Base-by-base conservation (phyloP, 345 rosid genomes). In the Murraya koenigii region DNA sequence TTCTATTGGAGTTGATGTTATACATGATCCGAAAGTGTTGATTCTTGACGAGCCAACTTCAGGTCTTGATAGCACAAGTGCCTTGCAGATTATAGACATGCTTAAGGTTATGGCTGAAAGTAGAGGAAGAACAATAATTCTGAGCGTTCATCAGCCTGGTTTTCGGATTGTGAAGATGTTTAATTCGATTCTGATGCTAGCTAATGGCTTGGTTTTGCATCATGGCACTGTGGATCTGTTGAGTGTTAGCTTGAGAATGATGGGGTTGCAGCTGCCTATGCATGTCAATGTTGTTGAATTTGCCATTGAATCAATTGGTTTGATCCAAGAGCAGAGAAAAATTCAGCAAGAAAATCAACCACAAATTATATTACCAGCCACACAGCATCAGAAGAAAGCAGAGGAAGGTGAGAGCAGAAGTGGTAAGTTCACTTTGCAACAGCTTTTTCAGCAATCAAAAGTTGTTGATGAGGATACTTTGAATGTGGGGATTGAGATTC, bases 31-130 rank as follows among this genome's bases (percentile, higher is more conserved):
- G 1, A 80, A 88, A 84, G 97, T 97, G 30, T 76, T 94, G 33
- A 92, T 97, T 67, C 98, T 97, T 64, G 99, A 97, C 72, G 99
- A 97, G 66, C 99, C 99, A 38, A 96, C 99, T 68, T 96, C 99
- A 2, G 99, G 99, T 11, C 94, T 96, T 66, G 99, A 96, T 66
- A 94, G 98, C 79, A 89, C 88, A 49, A 90, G 92, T 19, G 99
- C 99, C 26, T 76, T 91, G 25, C 99, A 92, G 82, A 90, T 91
- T 71, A 87, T 96, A 8, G 91, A 87, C 64, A 89, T 94, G 99
- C 92, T 96, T 35, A 96, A 94, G 82, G 81, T 80, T 17, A 96
- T 95, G 99, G 98, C 98, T 0, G 99, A 92, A 78, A 90, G 87
- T 52, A 81, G 87, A 25, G 99, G 97, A 4, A 79, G 94, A 72